Percentiles rank a stretch among this genome's conserved stretches.
These are phyloP conservation scores for Wickerhamomyces strasburgensis DNA, from an alignment of 805 yeast species.

Conservation along the genomic window DNA sequence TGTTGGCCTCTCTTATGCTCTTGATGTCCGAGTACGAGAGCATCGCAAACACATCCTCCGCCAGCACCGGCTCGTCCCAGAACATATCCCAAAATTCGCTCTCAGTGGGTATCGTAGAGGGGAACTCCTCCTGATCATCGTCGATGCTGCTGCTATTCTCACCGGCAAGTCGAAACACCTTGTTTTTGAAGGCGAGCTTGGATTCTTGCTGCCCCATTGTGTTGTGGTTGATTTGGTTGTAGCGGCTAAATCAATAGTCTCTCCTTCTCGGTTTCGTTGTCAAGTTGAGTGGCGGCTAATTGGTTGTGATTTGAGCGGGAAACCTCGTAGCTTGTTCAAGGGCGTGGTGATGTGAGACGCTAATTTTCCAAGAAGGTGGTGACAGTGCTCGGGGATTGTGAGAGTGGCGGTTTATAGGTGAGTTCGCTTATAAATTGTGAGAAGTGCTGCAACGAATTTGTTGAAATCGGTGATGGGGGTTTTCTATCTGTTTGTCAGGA, in stretches of 20 bases:
- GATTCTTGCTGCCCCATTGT: slow-evolving; percentile 76
- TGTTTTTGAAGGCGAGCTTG: slow-evolving; percentile 52
- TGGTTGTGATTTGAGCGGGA: no score
- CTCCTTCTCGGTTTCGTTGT: no score
- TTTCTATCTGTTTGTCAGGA: no score
- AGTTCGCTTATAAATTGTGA: no score
- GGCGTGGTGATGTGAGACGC: no score
- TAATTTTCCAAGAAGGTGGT: no score
- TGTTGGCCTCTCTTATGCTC: slow-evolving; percentile 52
- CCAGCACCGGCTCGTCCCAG: slow-evolving; percentile 45
- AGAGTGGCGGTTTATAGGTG: no score
- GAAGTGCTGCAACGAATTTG: background rate
- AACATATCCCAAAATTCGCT: slow-evolving; percentile 41
- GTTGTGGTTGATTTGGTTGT: no score
- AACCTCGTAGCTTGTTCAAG: no score
- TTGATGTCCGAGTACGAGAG: slow-evolving; percentile 56
- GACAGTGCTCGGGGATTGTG: no score
- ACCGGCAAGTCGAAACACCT: slow-evolving; percentile 53
- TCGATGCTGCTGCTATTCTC: slow-evolving; percentile 22
- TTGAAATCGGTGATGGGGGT: background rate
- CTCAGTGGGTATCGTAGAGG: slow-evolving; percentile 26
- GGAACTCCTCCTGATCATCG: slow-evolving; percentile 4
- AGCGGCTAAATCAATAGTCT: no score
- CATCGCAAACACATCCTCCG: slow-evolving; percentile 53
- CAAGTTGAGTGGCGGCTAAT: no score